Conservation (phyloP, 345 rosid species). For the Mercurialis annua region DNA sequence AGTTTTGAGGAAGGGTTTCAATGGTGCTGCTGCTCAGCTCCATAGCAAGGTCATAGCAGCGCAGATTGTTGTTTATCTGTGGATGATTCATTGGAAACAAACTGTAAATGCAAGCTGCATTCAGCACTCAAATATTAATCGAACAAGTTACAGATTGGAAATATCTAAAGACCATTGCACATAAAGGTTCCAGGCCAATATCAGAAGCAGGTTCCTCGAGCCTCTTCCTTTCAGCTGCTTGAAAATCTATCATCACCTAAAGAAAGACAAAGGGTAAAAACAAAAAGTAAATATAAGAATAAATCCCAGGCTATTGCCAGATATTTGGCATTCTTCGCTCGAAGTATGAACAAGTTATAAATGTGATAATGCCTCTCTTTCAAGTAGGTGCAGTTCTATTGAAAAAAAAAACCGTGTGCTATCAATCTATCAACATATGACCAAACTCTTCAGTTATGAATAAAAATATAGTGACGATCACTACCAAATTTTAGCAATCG, state of each 20-base stretch:
- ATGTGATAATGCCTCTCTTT: background rate
- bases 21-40: slow-evolving; percentile 83
- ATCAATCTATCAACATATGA: background rate
- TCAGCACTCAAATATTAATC: background rate
- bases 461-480: background rate
- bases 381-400: background rate
- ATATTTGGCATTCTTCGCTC: background rate
- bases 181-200: slow-evolving; percentile 88
- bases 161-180: slow-evolving; percentile 81
- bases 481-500: background rate
- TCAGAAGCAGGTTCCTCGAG: slow-evolving; percentile 92
- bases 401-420: slow-evolving; percentile 1
- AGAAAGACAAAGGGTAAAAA: slow-evolving; percentile 17
- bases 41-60: slow-evolving; percentile 98
- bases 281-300: background rate
- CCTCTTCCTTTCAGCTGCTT: slow-evolving; percentile 88
- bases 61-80: slow-evolving; percentile 94
- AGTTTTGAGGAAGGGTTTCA: slow-evolving; percentile 95
- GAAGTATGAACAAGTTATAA: slow-evolving; percentile 1
- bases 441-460: background rate
- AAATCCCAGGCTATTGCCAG: slow-evolving; percentile 2
- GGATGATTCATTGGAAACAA: slow-evolving; percentile 7
- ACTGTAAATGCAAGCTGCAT: background rate
- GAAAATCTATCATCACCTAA: slow-evolving; percentile 99
- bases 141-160: background rate